phyloP scores from a whole-genome alignment of 179 eudicot species.

The Beta macrorhiza region DNA sequence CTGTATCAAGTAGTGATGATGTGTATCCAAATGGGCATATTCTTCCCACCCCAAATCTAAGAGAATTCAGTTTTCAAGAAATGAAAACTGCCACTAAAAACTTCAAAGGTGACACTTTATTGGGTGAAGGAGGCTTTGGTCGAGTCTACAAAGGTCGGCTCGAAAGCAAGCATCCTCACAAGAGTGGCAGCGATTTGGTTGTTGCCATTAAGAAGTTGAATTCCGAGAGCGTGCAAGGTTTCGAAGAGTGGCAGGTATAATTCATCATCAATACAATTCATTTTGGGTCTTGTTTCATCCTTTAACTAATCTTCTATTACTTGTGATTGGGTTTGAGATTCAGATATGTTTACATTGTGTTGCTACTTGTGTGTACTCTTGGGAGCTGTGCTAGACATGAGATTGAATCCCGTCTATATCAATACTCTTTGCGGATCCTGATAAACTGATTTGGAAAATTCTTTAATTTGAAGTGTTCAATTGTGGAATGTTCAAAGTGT shows the following conservation, averaged over 20 bases:
- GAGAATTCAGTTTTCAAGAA: slow-evolving; percentile 58
- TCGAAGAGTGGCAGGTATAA: slow-evolving; percentile 86
- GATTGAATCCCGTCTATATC: too few species aligned
- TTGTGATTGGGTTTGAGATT: too few species aligned
- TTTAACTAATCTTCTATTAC: too few species aligned
- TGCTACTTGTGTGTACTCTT: too few species aligned
- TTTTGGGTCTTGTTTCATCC: not conserved
- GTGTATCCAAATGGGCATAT: slow-evolving; percentile 47
- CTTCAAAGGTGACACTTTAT: slow-evolving; percentile 53
- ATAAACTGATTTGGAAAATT: not conserved
- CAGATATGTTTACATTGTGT: too few species aligned
- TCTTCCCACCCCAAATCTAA: slow-evolving; percentile 55
- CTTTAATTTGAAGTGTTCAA: slow-evolving; percentile 4
- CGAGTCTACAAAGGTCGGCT: slow-evolving; percentile 86
- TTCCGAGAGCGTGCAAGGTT: slow-evolving; percentile 75
- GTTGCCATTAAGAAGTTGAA: slow-evolving; percentile 83
- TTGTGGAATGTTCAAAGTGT: not conserved
- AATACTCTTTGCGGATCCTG: too few species aligned
- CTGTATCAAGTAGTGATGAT: slow-evolving; percentile 43
- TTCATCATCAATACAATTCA: not conserved
- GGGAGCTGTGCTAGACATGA: too few species aligned
- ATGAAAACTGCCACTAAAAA: slow-evolving; percentile 64
- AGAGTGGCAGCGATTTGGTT: slow-evolving; percentile 41
- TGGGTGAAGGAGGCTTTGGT: slow-evolving; percentile 97
- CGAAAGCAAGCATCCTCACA: slow-evolving; percentile 42